Conservation (phyloP, 1,284 basidiomycete species). For the Ustilago nuda region DNA sequence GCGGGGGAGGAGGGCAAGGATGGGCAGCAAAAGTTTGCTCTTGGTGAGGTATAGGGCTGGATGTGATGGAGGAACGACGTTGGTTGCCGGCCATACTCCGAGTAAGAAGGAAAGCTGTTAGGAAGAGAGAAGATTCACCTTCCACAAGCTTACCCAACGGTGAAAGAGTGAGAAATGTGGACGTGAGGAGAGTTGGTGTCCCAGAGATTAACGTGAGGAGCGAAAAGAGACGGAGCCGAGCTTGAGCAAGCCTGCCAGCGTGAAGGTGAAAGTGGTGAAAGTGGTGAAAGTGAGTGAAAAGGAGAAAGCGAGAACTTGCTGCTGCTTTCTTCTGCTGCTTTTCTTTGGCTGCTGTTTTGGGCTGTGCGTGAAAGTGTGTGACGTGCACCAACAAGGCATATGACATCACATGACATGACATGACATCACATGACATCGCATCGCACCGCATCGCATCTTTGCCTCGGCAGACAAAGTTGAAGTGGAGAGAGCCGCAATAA, state of each 20-base stretch:
- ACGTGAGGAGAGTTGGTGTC: too few species aligned
- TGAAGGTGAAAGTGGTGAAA: too few species aligned
- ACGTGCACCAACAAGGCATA: neutral
- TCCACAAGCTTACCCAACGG: too few species aligned
- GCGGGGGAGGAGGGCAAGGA: neutral
- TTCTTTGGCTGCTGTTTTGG: too few species aligned
- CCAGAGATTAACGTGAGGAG: neutral
- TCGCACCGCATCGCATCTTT: too few species aligned
- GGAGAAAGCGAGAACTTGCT: neutral
- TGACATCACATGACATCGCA: too few species aligned
- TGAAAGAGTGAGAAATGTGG: too few species aligned
- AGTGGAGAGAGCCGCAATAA: too few species aligned
- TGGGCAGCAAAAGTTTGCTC: neutral
- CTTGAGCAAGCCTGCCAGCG: neutral
- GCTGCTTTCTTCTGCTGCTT: neutral
- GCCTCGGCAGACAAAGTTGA: too few species aligned
- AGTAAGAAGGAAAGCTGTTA: neutral
- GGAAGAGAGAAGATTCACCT: neutral
- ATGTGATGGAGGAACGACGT: slow-evolving; percentile 3
- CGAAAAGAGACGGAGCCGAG: neutral
- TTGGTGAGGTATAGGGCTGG: neutral
- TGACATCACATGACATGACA: too few species aligned
- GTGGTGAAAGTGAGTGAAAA: too few species aligned
- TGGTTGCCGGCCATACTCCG: slow-evolving; percentile 34
- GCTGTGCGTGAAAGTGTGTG: slow-evolving; percentile 1